A percentile compares a stretch with the other conserved stretches of the same genome.
phyloP scores from a whole-genome alignment of 805 yeast species.

The Pichia deserticola region DNA sequence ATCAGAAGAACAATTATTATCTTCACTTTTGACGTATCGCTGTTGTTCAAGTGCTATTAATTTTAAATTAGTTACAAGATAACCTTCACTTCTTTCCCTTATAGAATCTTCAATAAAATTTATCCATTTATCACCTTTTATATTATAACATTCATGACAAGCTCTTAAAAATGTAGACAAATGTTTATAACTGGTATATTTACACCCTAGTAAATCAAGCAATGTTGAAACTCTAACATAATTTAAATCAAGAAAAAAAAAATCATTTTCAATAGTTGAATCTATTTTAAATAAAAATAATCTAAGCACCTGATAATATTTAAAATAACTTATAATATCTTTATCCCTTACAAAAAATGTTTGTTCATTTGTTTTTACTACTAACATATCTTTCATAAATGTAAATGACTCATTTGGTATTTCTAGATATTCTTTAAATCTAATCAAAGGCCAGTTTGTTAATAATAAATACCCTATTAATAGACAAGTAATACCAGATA shows the following conservation, averaged over 20 bases:
- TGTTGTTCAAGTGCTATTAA: constrained; percentile 3
- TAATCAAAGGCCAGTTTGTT: constrained; percentile 1
- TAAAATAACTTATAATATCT: not conserved
- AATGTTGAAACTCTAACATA: not conserved
- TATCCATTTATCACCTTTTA: not conserved
- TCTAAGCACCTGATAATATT: not conserved
- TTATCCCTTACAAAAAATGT: not conserved
- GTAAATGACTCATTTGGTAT: not conserved
- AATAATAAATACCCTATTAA: constrained; percentile 4
- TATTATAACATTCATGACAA: not conserved
- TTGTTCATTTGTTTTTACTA: not conserved
- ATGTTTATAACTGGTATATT: not conserved
- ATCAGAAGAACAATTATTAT: not conserved
- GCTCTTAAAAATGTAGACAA: not conserved
- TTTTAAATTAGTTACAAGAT: constrained; percentile 2
- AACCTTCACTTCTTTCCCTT: constrained; percentile 8
- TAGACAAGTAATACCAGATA: constrained; percentile 1
- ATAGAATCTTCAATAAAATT: not conserved
- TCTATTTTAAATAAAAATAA: not conserved
- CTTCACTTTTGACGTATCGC: not conserved
- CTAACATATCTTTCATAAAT: not conserved
- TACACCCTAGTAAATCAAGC: constrained; percentile 3
- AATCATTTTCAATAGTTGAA: not conserved
- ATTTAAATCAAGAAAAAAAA: constrained; percentile 1
- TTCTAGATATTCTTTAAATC: constrained; percentile 1